Evolutionary conservation across 768 basidiomycete genomes (phyloP).

Genomic region (Exidia glandulosa): DNA sequence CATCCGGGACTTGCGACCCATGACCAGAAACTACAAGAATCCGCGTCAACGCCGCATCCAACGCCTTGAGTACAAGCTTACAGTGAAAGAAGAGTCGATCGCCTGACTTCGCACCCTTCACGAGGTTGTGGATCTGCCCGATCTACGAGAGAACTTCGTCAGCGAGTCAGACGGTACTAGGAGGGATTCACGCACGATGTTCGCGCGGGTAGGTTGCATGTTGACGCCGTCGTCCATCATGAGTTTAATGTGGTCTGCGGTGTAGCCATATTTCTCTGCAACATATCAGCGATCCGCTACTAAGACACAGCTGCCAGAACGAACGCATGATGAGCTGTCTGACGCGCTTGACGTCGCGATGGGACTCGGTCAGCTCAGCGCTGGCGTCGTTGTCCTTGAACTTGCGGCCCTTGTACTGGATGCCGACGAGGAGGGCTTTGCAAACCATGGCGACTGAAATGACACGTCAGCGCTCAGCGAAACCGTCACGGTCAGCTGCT

Average conservation of each 20-base stretch:
- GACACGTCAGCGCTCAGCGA: not conserved
- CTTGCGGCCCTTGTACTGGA: not conserved
- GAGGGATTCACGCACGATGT: not conserved
- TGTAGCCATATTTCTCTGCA: not conserved
- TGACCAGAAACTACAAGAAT: constrained; percentile 1
- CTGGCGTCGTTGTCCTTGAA: not conserved
- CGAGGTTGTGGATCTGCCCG: not conserved
- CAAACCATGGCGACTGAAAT: not conserved
- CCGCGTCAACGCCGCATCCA: not conserved
- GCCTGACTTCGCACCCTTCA: not conserved
- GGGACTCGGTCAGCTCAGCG: not conserved
- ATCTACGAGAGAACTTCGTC: not conserved
- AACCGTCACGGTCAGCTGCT: no score
- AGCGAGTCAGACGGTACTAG: not conserved
- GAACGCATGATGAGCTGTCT: not conserved
- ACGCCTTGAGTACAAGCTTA: not conserved
- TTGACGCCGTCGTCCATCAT: not conserved
- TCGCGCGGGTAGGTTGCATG: not conserved
- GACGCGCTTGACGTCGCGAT: not conserved
- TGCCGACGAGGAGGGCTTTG: constrained; percentile 1
- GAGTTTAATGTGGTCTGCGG: not conserved
- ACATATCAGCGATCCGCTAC: no score
- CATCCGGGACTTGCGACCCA: not conserved
- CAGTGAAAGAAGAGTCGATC: constrained; percentile 5
- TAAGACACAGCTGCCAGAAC: not conserved